These are phyloP conservation scores for Megacollybia marginata DNA, from an alignment of 768 basidiomycete genomes.

Conservation along the genomic window DNA sequence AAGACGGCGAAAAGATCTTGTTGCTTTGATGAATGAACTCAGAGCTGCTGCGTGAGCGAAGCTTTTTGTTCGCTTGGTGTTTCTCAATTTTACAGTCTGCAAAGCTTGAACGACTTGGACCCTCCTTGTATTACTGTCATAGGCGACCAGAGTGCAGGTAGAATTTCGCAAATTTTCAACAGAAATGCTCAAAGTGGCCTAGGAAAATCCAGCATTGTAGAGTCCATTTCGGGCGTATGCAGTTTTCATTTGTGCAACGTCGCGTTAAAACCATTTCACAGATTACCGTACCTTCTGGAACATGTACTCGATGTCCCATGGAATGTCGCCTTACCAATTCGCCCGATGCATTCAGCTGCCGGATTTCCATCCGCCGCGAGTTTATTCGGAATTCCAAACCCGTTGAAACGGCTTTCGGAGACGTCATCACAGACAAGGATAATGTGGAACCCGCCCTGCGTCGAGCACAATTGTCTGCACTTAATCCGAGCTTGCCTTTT, in stretches of 20 bases:
- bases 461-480: slow-evolving; percentile 38
- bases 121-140: slow-evolving; percentile 44
- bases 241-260: slow-evolving; percentile 1
- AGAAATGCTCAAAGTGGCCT: background rate
- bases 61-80: background rate
- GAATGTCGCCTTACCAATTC: slow-evolving; percentile 25
- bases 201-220: slow-evolving; percentile 39
- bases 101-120: slow-evolving; percentile 39
- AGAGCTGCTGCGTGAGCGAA: background rate
- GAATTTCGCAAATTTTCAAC: background rate
- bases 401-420: background rate
- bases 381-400: slow-evolving; percentile 11
- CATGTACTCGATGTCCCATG: slow-evolving; percentile 36
- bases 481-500: slow-evolving; percentile 20
- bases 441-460: slow-evolving; percentile 37
- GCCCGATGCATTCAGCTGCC: slow-evolving; percentile 23
- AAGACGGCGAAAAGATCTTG: background rate
- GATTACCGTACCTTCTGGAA: slow-evolving; percentile 44
- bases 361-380: slow-evolving; percentile 35
- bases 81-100: slow-evolving; percentile 18
- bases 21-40: background rate
- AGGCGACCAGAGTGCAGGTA: slow-evolving; percentile 45
- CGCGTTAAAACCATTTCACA: slow-evolving; percentile 5
- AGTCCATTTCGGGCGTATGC: slow-evolving; percentile 39
- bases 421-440: slow-evolving; percentile 23